Evolutionary conservation across 164 flowering plant species (phyloP).

Genomic region (Chimonanthus praecox): DNA sequence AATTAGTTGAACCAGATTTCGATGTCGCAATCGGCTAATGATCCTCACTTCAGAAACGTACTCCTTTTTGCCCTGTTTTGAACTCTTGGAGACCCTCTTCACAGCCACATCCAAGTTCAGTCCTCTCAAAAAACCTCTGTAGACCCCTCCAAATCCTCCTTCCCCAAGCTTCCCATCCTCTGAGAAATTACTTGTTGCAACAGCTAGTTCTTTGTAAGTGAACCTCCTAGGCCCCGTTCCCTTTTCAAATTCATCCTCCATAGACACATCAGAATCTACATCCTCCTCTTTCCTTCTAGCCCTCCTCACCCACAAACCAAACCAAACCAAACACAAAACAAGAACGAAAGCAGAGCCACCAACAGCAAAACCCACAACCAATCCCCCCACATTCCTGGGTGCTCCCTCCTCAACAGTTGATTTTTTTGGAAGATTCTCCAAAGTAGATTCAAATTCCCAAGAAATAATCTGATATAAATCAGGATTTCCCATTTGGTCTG

Average conservation of each 20-base stretch:
- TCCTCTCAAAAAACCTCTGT: conserved; percentile 26
- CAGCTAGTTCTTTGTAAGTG: conserved; percentile 13
- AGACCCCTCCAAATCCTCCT: conserved; percentile 31
- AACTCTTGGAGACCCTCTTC: conserved; percentile 27
- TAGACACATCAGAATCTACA: conserved; percentile 7
- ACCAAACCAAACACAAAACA: not conserved
- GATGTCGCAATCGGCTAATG: conserved; percentile 37
- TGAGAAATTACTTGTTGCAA: conserved; percentile 15
- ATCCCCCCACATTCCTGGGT: not conserved
- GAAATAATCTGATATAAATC: conserved; percentile 11
- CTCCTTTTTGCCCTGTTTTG: conserved; percentile 39
- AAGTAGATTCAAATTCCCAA: conserved; percentile 16
- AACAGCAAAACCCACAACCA: not conserved
- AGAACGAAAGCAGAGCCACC: not conserved
- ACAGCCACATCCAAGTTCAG: conserved; percentile 18
- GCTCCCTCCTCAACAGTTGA: not conserved
- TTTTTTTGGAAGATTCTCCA: conserved; percentile 3
- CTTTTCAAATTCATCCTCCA: conserved; percentile 16
- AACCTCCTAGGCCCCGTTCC: conserved; percentile 24
- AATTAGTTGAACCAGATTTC: conserved; percentile 36
- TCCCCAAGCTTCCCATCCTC: conserved; percentile 21
- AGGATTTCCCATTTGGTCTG: conserved; percentile 1
- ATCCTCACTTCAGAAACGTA: conserved; percentile 35
- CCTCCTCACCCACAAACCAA: not conserved
- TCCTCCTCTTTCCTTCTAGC: not conserved